phyloP scores from a whole-genome alignment of 306 rosid species.

The Lablab purpureus region DNA sequence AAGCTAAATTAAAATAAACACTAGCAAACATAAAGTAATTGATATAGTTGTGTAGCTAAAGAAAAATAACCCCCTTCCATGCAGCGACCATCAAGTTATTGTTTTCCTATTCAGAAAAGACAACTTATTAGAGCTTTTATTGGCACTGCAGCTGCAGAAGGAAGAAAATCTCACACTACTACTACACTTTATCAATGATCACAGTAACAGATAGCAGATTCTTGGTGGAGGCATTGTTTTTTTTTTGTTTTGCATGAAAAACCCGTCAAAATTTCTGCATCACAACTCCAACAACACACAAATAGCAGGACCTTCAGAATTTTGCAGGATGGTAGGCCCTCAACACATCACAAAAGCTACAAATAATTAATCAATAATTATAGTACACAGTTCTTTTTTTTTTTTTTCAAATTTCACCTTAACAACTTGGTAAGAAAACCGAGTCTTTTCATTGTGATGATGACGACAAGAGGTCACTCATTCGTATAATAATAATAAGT shows the following conservation, averaged over 20 bases:
- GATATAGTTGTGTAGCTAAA: too few species aligned
- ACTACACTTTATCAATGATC: background rate
- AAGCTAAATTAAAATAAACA: too few species aligned
- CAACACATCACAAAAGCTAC: conserved; percentile 15
- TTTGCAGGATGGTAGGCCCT: conserved; percentile 50
- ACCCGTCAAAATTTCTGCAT: conserved; percentile 13
- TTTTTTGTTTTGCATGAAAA: background rate
- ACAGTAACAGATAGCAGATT: background rate
- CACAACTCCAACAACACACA: conserved; percentile 20
- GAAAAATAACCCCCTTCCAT: too few species aligned
- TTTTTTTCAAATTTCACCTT: background rate
- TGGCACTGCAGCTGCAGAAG: conserved; percentile 14
- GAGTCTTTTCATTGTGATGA: conserved; percentile 55
- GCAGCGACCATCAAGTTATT: background rate
- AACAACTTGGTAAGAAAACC: conserved; percentile 43
- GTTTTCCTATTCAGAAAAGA: background rate
- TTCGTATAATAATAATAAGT: background rate
- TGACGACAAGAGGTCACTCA: background rate
- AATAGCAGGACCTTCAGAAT: conserved; percentile 34
- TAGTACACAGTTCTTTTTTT: conserved; percentile 26
- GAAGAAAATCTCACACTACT: background rate
- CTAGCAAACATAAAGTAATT: too few species aligned
- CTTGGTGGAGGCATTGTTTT: background rate
- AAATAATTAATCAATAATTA: conserved; percentile 64
- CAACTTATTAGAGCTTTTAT: conserved; percentile 23